phyloP scores from a whole-genome alignment of 495 filamentous ascomycete genomes.

The Hypoxylon crocopeplum region DNA sequence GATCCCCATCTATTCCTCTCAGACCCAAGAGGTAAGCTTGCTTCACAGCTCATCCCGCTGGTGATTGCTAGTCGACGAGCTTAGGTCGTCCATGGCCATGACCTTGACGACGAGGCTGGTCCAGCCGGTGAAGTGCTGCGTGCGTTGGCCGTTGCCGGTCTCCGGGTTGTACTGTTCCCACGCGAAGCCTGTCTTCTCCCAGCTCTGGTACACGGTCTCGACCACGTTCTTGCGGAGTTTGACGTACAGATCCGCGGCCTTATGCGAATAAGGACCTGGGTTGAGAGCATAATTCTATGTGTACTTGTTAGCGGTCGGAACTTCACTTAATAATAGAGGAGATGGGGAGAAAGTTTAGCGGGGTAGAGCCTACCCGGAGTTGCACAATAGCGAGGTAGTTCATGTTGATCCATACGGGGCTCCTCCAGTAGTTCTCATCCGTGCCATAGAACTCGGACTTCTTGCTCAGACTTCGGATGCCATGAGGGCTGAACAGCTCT shows the following conservation, averaged over 20 bases:
- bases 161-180: constrained; percentile 99
- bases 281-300: constrained; percentile 61
- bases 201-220: constrained; percentile 84
- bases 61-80: constrained; percentile 16
- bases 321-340: constrained; percentile 32
- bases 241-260: constrained; percentile 76
- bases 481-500: constrained; percentile 85
- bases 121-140: constrained; percentile 98
- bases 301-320: constrained; percentile 26
- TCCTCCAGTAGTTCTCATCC: constrained; percentile 96
- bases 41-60: constrained; percentile 45
- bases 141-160: constrained; percentile 89
- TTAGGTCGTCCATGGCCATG: constrained; percentile 76
- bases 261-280: constrained; percentile 70
- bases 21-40: not conserved
- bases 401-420: constrained; percentile 96
- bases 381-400: constrained; percentile 88
- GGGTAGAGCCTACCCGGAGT: constrained; percentile 71
- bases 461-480: constrained; percentile 87
- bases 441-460: constrained; percentile 83
- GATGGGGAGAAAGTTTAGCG: constrained; percentile 13
- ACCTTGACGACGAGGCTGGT: constrained; percentile 97
- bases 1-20: too few species aligned
- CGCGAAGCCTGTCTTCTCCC: constrained; percentile 92
- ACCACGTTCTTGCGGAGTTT: constrained; percentile 83